Conservation (phyloP, 2,329 filamentous ascomycete species). For the Cytospora piceae region DNA sequence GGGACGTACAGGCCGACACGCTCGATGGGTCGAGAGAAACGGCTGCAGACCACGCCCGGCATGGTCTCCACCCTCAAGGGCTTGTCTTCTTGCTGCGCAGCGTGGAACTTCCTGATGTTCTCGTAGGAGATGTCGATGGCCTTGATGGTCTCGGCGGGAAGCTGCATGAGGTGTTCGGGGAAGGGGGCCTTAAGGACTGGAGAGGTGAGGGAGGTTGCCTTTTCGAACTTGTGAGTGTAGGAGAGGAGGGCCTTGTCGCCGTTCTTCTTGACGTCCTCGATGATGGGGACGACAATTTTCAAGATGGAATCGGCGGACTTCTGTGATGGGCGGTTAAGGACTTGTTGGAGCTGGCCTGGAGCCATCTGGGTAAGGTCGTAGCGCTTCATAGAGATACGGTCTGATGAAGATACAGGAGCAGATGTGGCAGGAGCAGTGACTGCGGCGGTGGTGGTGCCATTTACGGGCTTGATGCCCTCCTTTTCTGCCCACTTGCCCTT, state of each 20-base stretch:
- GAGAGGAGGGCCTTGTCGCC: conserved; percentile 88
- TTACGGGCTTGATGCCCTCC: conserved; percentile 64
- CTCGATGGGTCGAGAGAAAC: conserved; percentile 91
- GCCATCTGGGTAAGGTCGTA: conserved; percentile 70
- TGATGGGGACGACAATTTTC: conserved; percentile 87
- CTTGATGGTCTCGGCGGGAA: conserved; percentile 79
- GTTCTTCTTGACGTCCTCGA: conserved; percentile 79
- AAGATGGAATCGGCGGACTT: conserved; percentile 94
- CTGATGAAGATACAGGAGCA: conserved; percentile 36
- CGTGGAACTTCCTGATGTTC: conserved; percentile 93
- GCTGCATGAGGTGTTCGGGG: conserved; percentile 80
- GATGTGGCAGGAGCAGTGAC: conserved; percentile 38
- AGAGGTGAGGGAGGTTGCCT: conserved; percentile 86
- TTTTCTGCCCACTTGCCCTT: conserved; percentile 92
- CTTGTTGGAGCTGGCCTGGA: conserved; percentile 68
- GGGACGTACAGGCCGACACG: conserved; percentile 96
- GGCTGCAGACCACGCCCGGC: conserved; percentile 93
- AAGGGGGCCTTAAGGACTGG: conserved; percentile 91
- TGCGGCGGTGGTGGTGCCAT: conserved; percentile 41
- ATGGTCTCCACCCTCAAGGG: conserved; percentile 90
- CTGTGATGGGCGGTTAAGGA: conserved; percentile 87
- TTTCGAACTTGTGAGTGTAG: conserved; percentile 98
- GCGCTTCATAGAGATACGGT: conserved; percentile 80
- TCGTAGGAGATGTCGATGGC: conserved; percentile 95
- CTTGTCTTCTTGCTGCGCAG: conserved; percentile 84